Conservation (phyloP, 2,329 filamentous ascomycete species). For the Aspergillus novofumigatus region DNA sequence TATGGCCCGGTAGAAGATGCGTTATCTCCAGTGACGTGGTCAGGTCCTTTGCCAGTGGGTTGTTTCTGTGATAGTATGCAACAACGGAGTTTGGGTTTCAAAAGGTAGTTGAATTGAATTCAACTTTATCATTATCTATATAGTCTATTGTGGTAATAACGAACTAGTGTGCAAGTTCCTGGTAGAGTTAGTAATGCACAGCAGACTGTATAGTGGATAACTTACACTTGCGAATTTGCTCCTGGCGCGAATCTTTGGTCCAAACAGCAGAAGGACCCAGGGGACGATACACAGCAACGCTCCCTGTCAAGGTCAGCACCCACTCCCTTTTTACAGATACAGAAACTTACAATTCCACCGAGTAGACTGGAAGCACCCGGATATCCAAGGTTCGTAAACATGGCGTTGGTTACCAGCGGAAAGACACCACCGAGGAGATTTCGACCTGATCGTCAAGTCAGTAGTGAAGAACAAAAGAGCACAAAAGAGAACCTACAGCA, state of each 20-base stretch:
- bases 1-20: neutral
- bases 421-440: constrained; percentile 81
- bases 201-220: constrained; percentile 4
- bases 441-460: constrained; percentile 39
- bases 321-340: neutral
- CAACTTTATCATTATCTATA: neutral
- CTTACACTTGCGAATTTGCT: constrained; percentile 70
- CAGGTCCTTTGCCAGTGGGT: neutral
- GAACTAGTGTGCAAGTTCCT: neutral
- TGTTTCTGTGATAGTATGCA: neutral
- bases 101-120: neutral
- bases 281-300: constrained; percentile 71
- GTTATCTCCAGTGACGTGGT: neutral
- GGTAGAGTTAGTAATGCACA: neutral
- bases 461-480: neutral
- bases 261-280: constrained; percentile 78
- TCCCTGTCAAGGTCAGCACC: constrained; percentile 32
- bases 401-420: constrained; percentile 66
- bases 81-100: neutral
- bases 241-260: constrained; percentile 67
- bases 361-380: constrained; percentile 69
- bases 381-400: constrained; percentile 71
- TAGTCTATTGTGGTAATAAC: neutral
- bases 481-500: constrained; percentile 53
- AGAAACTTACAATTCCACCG: constrained; percentile 60